Evolutionary conservation across 441 rosid species (phyloP), one percentile per base, ranked within the genome.

Genomic region (Mallotus japonicus): DNA sequence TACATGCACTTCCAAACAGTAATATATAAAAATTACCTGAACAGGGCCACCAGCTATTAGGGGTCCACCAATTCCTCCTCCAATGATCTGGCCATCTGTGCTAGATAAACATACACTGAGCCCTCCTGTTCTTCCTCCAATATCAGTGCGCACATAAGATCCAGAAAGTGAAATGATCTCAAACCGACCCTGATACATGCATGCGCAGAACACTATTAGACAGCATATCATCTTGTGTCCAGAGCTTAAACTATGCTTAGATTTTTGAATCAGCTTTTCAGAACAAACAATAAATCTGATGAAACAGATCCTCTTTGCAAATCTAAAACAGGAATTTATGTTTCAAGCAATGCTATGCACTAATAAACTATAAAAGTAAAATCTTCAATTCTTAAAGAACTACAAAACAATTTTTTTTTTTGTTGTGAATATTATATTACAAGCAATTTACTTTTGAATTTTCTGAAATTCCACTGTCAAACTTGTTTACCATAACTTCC

Each of bases 1-100:
- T 24, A 34, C 40, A 34, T 24, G 28, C 40, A 34, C 40, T 34
- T 49, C 62, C 42, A 54, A 47, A 6, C 51, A 19, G 22, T 8
- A 37, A 54, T 37, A 44, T 62, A 53, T 19, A 37, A 37, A 62
- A 53, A 67, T 71, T 77, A 95, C 99, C 99, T 95, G 97, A 71
- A 95, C 98, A 37, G 97, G 93, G 60, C 98, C 93, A 13, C 92
- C 92, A 76, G 99, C 98, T 57, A 72, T 88, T 78, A 95, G 80
- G 47, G 85, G 93, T 62, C 90, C 95, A 47, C 92, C 95, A 72
- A 95, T 83, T 16, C 89, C 96, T 80, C 99, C 99, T 40, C 98
- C 99, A 63, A 95, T 77, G 58, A 91, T 86, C 76, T 89, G 90
- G 71, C 97, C 98, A 77, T 87, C 88, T 15, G 89, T 55, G 75